phyloP scores from a whole-genome alignment of 108 stramenopile species.

The Nitzschia inconspicua region DNA sequence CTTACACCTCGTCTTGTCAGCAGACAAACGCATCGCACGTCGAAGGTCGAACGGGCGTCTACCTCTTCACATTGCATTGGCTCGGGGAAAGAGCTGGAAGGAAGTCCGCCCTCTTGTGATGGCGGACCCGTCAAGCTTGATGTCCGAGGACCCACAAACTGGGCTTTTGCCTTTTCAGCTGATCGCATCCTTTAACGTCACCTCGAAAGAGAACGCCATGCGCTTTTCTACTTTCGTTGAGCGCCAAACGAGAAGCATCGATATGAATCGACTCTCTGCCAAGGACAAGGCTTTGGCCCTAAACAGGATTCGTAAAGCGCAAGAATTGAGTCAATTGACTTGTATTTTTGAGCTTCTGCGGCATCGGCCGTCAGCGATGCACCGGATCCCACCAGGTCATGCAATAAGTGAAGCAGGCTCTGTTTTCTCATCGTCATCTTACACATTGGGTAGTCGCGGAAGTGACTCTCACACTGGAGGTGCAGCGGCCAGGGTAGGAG shows the following conservation, averaged over 20 bases:
- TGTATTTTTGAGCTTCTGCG: conserved; percentile 11
- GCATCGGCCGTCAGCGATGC: background rate
- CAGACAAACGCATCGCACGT: conserved; percentile 19
- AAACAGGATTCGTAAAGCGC: background rate
- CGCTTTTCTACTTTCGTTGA: conserved; percentile 13
- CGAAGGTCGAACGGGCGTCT: conserved; percentile 23
- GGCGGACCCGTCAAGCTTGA: conserved; percentile 7
- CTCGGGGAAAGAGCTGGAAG: conserved; percentile 26
- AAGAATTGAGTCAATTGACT: conserved; percentile 7
- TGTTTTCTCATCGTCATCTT: no score
- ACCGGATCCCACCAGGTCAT: no score
- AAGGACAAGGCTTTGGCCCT: conserved; percentile 12
- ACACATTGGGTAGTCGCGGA: no score
- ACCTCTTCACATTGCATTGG: conserved; percentile 23
- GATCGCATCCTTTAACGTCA: conserved; percentile 16
- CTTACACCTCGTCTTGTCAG: conserved; percentile 40
- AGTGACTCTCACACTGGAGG: no score
- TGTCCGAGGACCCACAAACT: conserved; percentile 14
- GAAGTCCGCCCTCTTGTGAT: conserved; percentile 15
- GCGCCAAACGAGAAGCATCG: conserved; percentile 9
- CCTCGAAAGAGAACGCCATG: background rate
- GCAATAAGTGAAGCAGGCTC: no score
- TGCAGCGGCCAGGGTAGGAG: no score
- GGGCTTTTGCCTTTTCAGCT: conserved; percentile 25
- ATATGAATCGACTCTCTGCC: conserved; percentile 8